phyloP scores from a whole-genome alignment of 106 monocot species.

The Cymbidium sinense region DNA sequence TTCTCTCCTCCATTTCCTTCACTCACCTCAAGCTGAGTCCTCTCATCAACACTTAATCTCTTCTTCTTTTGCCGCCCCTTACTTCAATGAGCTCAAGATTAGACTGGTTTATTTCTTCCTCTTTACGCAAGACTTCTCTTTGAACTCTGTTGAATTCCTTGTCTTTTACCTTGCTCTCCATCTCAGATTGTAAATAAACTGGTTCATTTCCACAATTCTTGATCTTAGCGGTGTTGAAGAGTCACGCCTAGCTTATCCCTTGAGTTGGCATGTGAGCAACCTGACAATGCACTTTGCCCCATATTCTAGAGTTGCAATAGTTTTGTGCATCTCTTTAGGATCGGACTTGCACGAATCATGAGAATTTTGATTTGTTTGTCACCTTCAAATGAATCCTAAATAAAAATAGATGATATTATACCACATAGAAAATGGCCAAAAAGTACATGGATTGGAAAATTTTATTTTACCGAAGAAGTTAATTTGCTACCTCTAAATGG shows the following conservation, averaged over 20 bases:
- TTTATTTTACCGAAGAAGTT: conserved; percentile 90
- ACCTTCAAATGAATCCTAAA: too few species aligned
- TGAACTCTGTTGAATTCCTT: conserved; percentile 58
- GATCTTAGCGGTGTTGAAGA: conserved; percentile 23
- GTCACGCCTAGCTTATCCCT: conserved; percentile 29
- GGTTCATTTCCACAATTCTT: too few species aligned
- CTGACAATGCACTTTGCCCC: conserved; percentile 96
- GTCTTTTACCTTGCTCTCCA: conserved; percentile 65
- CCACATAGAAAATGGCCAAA: too few species aligned
- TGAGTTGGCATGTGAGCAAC: conserved; percentile 58
- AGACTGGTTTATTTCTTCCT: conserved; percentile 41
- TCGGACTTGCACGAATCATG: conserved; percentile 88
- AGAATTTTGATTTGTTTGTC: too few species aligned
- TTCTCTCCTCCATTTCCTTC: conserved; percentile 67
- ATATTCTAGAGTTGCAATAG: conserved; percentile 87
- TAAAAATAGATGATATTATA: too few species aligned
- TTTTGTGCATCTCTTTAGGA: too few species aligned
- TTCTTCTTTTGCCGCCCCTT: conserved; percentile 9
- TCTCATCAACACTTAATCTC: conserved; percentile 46
- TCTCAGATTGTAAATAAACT: conserved; percentile 76
- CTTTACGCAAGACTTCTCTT: conserved; percentile 47
- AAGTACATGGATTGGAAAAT: too few species aligned
- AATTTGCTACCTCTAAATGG: conserved; percentile 98
- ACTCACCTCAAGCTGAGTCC: conserved; percentile 44
- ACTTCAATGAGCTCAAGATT: conserved; percentile 43